Percentiles rank a stretch among this genome's conserved stretches.
These are phyloP conservation scores for Sclerotinia minor DNA, from an alignment of 2,329 filamentous ascomycete genomes.

Conservation along the genomic window DNA sequence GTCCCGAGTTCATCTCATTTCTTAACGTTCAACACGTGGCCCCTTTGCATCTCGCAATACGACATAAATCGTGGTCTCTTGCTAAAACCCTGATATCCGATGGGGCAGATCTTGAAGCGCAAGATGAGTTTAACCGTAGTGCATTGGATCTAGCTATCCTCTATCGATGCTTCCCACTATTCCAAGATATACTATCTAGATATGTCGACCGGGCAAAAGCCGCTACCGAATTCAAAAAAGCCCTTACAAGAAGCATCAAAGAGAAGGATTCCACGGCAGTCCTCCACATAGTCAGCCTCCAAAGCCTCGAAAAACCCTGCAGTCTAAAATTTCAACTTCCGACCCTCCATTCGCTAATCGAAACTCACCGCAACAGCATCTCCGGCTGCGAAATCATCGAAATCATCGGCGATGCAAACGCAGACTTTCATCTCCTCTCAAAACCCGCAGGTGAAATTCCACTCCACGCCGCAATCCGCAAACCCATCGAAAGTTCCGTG, in stretches of 20 bases:
- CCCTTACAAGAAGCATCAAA: conserved; percentile 12
- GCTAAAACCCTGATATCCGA: background rate
- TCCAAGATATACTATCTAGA: background rate
- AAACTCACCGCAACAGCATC: background rate
- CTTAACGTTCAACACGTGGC: background rate
- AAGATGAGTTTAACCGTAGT: background rate
- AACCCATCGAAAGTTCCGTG: background rate
- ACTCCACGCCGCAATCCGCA: conserved; percentile 14
- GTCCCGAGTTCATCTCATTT: conserved; percentile 5
- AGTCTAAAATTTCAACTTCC: conserved; percentile 4
- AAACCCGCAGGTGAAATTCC: conserved; percentile 11
- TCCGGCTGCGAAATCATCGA: background rate
- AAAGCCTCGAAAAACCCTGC: background rate
- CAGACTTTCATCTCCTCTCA: background rate
- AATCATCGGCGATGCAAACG: background rate
- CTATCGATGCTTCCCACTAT: background rate
- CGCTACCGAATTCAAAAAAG: background rate
- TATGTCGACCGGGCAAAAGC: background rate
- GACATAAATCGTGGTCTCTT: background rate
- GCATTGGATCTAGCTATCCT: conserved; percentile 6
- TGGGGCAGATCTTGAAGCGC: conserved; percentile 4
- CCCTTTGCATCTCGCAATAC: conserved; percentile 17
- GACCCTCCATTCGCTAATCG: conserved; percentile 14
- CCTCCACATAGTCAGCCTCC: background rate
- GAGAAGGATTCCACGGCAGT: background rate